Evolutionary conservation across 108 stramenopile genomes (phyloP).

Genomic region (Nitzschia sp.): DNA sequence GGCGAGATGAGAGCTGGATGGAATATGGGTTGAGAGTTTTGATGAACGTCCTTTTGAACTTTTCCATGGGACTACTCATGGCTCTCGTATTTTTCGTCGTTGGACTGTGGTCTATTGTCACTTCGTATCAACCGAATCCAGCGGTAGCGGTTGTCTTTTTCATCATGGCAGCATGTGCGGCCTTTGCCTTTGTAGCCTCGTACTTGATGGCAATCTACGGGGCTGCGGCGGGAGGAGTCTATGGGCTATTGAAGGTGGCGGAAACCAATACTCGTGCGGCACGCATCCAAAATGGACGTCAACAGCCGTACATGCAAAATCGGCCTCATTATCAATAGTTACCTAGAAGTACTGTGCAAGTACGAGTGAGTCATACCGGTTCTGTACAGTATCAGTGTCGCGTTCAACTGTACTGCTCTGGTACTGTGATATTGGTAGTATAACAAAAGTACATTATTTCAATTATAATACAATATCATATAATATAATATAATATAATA

Average conservation of each 20-base stretch:
- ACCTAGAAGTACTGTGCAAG: too few species aligned
- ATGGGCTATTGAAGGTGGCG: conserved; percentile 82
- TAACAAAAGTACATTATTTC: too few species aligned
- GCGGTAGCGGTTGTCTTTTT: conserved; percentile 77
- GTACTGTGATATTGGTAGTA: too few species aligned
- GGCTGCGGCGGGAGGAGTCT: conserved; percentile 79
- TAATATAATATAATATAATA: too few species aligned
- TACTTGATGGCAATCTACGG: conserved; percentile 80
- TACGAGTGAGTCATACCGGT: too few species aligned
- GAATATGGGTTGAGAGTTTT: conserved; percentile 64
- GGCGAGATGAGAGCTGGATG: conserved; percentile 63
- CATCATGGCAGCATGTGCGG: conserved; percentile 67
- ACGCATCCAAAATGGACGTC: not conserved
- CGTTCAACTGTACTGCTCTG: too few species aligned
- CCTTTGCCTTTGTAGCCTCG: conserved; percentile 82
- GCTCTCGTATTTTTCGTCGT: conserved; percentile 76
- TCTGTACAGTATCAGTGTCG: too few species aligned
- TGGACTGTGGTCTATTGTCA: conserved; percentile 78
- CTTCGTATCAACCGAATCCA: conserved; percentile 81
- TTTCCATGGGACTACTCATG: conserved; percentile 84
- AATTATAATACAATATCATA: too few species aligned
- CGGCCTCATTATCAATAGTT: conserved; percentile 35
- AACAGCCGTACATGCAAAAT: conserved; percentile 31
- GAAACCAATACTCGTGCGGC: conserved; percentile 49
- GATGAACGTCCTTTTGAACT: conserved; percentile 82